A percentile compares a stretch with the other conserved stretches of the same genome.
Conservation (phyloP, 1,284 basidiomycete species). For the Volvariella volvacea region DNA sequence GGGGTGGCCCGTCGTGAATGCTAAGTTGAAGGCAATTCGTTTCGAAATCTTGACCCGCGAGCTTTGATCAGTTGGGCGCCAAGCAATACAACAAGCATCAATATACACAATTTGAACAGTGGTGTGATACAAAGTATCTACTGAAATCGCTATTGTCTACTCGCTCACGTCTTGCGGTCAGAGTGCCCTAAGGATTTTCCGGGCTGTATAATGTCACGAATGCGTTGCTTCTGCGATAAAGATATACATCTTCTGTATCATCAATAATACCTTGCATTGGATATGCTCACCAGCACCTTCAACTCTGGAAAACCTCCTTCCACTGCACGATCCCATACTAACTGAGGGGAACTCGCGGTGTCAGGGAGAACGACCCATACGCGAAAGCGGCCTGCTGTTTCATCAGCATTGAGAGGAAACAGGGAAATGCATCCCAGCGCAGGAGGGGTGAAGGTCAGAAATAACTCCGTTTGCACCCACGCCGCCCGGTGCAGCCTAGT, state of each 20-base stretch:
- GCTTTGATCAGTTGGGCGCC: too few species aligned
- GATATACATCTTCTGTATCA: not conserved
- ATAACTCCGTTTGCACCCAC: slow-evolving; percentile 86
- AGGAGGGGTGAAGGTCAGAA: slow-evolving; percentile 83
- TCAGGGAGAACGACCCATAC: slow-evolving; percentile 62
- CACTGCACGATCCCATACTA: slow-evolving; percentile 79
- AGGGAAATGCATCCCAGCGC: slow-evolving; percentile 60
- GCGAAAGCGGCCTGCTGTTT: slow-evolving; percentile 83
- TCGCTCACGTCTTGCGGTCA: slow-evolving; percentile 35
- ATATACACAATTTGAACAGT: too few species aligned
- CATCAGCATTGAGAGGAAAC: slow-evolving; percentile 70
- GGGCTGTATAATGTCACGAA: slow-evolving; percentile 78
- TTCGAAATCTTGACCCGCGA: too few species aligned
- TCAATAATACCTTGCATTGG: not conserved
- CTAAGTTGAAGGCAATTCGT: too few species aligned
- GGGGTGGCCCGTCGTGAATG: too few species aligned
- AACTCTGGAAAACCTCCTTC: slow-evolving; percentile 89
- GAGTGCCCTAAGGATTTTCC: slow-evolving; percentile 79
- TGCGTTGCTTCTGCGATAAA: slow-evolving; percentile 69
- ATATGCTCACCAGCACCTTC: slow-evolving; percentile 58
- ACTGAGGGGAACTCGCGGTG: slow-evolving; percentile 25
- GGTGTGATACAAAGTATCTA: too few species aligned
- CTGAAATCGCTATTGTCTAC: not conserved
- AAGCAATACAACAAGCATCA: too few species aligned
- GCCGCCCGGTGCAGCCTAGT: slow-evolving; percentile 77